Percentiles rank a stretch among this genome's conserved stretches.
Evolutionary conservation across 2,329 filamentous ascomycete genomes (phyloP).

Genomic region (Pseudofabraea citricarpa): DNA sequence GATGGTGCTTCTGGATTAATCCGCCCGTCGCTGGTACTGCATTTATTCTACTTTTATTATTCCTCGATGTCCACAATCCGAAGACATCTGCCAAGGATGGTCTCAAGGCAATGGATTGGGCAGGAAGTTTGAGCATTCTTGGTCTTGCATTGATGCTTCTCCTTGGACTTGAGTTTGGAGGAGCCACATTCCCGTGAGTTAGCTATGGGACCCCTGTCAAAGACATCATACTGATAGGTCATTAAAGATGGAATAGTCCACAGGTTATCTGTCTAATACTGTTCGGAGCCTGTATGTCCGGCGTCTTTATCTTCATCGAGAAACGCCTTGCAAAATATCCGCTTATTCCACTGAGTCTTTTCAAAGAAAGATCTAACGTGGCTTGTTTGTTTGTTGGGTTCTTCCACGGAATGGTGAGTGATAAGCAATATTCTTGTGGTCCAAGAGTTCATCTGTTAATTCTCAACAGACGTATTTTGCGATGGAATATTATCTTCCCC

Average conservation of each 20-base stretch:
- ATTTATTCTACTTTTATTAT: constrained; percentile 52
- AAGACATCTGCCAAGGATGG: constrained; percentile 53
- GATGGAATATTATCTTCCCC: constrained; percentile 64
- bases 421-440: neutral
- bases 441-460: neutral
- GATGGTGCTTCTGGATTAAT: constrained; percentile 30
- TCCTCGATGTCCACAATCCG: constrained; percentile 57
- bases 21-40: constrained; percentile 47
- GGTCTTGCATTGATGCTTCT: constrained; percentile 65
- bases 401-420: constrained; percentile 54
- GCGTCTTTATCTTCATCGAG: constrained; percentile 61
- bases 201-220: neutral
- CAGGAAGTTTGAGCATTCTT: constrained; percentile 57
- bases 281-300: constrained; percentile 61
- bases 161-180: constrained; percentile 66
- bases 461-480: constrained; percentile 30
- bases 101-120: constrained; percentile 51
- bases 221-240: neutral
- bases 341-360: constrained; percentile 68
- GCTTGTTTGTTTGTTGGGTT: constrained; percentile 63
- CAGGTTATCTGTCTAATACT: constrained; percentile 71
- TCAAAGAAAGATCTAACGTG: constrained; percentile 59
- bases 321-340: constrained; percentile 65
- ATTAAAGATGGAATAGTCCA: constrained; percentile 60
- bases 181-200: constrained; percentile 45